phyloP scores from a whole-genome alignment of 805 yeast species.

The Candida ortonii region DNA sequence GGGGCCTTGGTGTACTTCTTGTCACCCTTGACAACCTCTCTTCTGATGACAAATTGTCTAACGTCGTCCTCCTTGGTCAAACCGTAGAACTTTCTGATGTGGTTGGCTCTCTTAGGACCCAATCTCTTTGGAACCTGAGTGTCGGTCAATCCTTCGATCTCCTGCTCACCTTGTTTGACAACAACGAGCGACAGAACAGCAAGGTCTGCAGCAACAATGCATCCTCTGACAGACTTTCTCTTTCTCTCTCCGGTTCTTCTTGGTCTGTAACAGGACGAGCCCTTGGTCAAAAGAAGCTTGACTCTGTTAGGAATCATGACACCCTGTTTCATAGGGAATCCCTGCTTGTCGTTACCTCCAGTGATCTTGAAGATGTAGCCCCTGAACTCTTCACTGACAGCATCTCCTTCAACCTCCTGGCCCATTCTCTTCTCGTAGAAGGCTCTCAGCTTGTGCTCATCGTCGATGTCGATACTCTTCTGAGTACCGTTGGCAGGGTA shows the following conservation, averaged over 20 bases:
- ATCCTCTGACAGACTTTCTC: constrained; percentile 99
- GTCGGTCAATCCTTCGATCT: constrained; percentile 95
- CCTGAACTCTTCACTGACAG: constrained; percentile 97
- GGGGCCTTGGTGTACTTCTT: constrained; percentile 99
- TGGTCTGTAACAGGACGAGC: constrained; percentile 98
- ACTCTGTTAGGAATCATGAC: constrained; percentile 99
- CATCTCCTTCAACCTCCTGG: constrained; percentile 98
- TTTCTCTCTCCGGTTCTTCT: constrained; percentile 99
- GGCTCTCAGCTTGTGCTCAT: constrained; percentile 97
- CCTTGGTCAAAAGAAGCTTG: constrained; percentile 88
- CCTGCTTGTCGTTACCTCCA: constrained; percentile 99
- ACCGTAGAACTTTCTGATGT: constrained; percentile 99
- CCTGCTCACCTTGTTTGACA: constrained; percentile 96
- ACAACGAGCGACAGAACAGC: constrained; percentile 91
- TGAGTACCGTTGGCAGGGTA: constrained; percentile 99
- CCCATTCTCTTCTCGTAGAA: constrained; percentile 99
- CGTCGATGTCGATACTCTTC: constrained; percentile 96
- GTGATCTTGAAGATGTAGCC: constrained; percentile 98
- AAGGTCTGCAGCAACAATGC: constrained; percentile 96
- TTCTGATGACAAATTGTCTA: constrained; percentile 90
- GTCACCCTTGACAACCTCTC: constrained; percentile 97
- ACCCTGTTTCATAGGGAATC: constrained; percentile 99
- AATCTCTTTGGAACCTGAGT: constrained; percentile 95
- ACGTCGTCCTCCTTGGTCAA: constrained; percentile 92
- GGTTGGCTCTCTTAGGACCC: constrained; percentile 99